phyloP scores from a whole-genome alignment of 1,284 basidiomycete species.

The Puccinia horiana region DNA sequence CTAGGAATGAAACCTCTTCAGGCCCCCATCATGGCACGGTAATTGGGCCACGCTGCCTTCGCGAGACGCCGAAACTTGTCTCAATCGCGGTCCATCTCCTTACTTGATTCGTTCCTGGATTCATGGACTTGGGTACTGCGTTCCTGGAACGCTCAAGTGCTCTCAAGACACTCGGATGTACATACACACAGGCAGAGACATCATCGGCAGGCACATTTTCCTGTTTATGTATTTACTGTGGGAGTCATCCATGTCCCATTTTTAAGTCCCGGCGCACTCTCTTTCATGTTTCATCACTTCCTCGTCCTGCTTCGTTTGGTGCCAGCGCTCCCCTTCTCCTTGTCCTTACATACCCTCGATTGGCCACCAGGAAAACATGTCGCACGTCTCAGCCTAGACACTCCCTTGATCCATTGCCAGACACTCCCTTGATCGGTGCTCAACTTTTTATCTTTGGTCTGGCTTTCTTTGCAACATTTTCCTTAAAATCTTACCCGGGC shows the following conservation, averaged over 20 bases:
- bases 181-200: neutral
- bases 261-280: neutral
- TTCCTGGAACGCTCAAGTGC: neutral
- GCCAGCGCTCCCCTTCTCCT: neutral
- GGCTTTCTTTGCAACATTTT: neutral
- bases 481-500: neutral
- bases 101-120: neutral
- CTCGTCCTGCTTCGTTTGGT: neutral
- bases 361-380: neutral
- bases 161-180: neutral
- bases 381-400: slow-evolving; percentile 22
- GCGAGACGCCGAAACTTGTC: slow-evolving; percentile 3
- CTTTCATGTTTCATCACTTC: slow-evolving; percentile 10
- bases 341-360: slow-evolving; percentile 13
- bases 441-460: neutral
- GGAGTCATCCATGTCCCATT: slow-evolving; percentile 15
- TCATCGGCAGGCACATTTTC: neutral
- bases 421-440: neutral
- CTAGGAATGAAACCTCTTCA: neutral
- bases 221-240: no score
- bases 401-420: slow-evolving; percentile 1
- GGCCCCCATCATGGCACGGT: neutral
- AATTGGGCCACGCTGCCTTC: neutral
- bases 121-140: neutral
- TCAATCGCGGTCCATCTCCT: neutral